Percentiles rank a stretch among this genome's conserved stretches.
These are phyloP conservation scores for Suillus americanus DNA, from an alignment of 768 basidiomycete genomes.

Conservation along the genomic window DNA sequence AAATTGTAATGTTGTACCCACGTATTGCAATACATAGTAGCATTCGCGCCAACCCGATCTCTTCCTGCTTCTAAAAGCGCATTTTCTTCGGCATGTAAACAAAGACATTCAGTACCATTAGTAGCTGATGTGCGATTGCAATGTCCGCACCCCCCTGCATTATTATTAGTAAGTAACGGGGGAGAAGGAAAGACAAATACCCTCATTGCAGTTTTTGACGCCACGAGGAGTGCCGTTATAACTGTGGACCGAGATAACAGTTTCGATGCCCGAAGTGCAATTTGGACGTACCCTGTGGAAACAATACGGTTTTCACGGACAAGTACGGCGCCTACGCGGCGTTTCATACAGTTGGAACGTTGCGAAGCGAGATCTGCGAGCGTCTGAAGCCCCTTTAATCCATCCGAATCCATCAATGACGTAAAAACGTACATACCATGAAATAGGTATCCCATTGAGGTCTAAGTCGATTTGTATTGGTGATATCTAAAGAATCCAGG, in stretches of 20 bases:
- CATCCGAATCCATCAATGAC: slow-evolving; percentile 10
- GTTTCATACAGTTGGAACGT: slow-evolving; percentile 95
- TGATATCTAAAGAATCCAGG: slow-evolving; percentile 66
- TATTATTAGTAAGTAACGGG: slow-evolving; percentile 47
- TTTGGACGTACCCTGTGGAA: slow-evolving; percentile 63
- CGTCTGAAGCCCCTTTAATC: slow-evolving; percentile 46
- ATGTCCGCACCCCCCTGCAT: slow-evolving; percentile 83
- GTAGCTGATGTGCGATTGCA: slow-evolving; percentile 62
- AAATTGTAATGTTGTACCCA: slow-evolving; percentile 38
- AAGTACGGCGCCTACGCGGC: slow-evolving; percentile 91
- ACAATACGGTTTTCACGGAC: slow-evolving; percentile 82
- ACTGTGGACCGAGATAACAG: slow-evolving; percentile 35
- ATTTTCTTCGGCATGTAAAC: slow-evolving; percentile 98
- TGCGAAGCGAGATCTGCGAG: slow-evolving; percentile 87
- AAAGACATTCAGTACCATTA: slow-evolving; percentile 76
- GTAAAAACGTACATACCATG: slow-evolving; percentile 59
- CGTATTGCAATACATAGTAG: slow-evolving; percentile 99
- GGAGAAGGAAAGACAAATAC: slow-evolving; percentile 7
- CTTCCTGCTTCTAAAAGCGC: slow-evolving; percentile 92
- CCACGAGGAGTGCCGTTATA: slow-evolving; percentile 98
- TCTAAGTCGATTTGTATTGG: slow-evolving; percentile 72
- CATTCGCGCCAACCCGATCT: slow-evolving; percentile 79
- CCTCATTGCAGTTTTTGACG: slow-evolving; percentile 74
- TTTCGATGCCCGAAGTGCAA: neutral
- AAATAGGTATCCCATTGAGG: slow-evolving; percentile 97